Percentiles rank a stretch among this genome's conserved stretches.
These are phyloP conservation scores for Barnettozyma vustinii DNA, from an alignment of 805 yeast genomes.

Conservation along the genomic window DNA sequence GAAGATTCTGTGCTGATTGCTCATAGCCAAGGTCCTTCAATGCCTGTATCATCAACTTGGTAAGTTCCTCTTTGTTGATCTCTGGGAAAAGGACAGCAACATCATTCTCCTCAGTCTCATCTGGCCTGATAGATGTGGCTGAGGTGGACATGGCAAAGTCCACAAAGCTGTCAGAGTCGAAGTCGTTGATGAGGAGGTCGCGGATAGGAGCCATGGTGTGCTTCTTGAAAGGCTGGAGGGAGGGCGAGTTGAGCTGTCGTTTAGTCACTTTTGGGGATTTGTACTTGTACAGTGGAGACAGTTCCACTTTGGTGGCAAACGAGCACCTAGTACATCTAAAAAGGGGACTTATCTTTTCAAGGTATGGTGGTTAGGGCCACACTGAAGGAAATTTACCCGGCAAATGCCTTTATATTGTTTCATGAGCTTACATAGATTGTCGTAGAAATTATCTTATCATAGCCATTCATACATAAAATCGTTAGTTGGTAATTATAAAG, in stretches of 20 bases:
- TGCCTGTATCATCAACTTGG: conserved; percentile 45
- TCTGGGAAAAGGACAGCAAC: conserved; percentile 15
- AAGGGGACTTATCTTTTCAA: not conserved
- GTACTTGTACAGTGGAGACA: not conserved
- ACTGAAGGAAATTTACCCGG: not conserved
- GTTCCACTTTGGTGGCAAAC: not conserved
- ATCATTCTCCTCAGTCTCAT: conserved; percentile 2
- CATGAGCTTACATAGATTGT: too few relatives aligned
- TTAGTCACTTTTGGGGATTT: not conserved
- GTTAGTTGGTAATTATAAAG: not conserved
- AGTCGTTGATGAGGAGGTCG: conserved; percentile 1
- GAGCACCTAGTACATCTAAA: not conserved
- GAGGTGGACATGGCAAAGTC: not conserved
- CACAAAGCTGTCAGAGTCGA: not conserved
- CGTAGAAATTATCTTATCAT: not conserved
- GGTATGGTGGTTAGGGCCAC: not conserved
- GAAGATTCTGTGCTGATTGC: conserved; percentile 33
- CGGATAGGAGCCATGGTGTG: conserved; percentile 1
- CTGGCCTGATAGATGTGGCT: not conserved
- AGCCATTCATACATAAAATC: not conserved
- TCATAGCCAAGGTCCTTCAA: conserved; percentile 44
- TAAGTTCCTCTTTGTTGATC: conserved; percentile 31
- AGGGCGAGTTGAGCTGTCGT: not conserved
- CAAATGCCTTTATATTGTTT: too few relatives aligned
- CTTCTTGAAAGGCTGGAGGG: not conserved